A percentile compares a stretch with the other conserved stretches of the same genome.
Conservation (phyloP, 2,329 filamentous ascomycete species). For the Thielaviopsis ethacetica region DNA sequence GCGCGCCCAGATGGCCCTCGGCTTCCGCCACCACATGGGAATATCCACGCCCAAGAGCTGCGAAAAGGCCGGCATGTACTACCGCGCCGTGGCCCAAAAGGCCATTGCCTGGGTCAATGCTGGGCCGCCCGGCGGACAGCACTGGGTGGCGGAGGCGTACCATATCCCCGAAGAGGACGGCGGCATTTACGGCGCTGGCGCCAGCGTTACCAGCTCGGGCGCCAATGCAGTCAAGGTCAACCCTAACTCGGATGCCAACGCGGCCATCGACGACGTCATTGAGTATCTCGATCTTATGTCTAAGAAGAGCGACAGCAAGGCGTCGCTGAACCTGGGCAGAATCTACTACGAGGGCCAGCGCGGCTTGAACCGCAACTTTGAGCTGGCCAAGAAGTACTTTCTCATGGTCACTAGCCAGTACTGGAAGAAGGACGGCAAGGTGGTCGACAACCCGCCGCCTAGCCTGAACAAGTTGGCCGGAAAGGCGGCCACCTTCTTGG, state of each 20-base stretch:
- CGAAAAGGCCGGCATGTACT: constrained; percentile 70
- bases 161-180: constrained; percentile 80
- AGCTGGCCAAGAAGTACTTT: constrained; percentile 65
- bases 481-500: constrained; percentile 75
- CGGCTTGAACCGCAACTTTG: constrained; percentile 55
- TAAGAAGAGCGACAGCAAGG: constrained; percentile 74
- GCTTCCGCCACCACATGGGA: constrained; percentile 68
- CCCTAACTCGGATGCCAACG: constrained; percentile 63
- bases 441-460: constrained; percentile 50
- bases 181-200: constrained; percentile 88
- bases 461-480: constrained; percentile 63
- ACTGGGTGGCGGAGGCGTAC: constrained; percentile 62
- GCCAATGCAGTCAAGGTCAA: constrained; percentile 60
- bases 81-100: constrained; percentile 87
- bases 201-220: constrained; percentile 77
- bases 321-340: constrained; percentile 70
- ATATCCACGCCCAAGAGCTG: constrained; percentile 78
- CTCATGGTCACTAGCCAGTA: constrained; percentile 62
- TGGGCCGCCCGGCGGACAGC: constrained; percentile 75
- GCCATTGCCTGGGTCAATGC: constrained; percentile 75
- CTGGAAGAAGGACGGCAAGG: constrained; percentile 65
- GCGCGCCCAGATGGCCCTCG: constrained; percentile 84
- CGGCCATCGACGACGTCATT: constrained; percentile 80
- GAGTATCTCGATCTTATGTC: constrained; percentile 88
- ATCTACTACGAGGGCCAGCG: constrained; percentile 79